Base-by-base conservation (phyloP, 2,329 filamentous ascomycete genomes). In the Pseudonectria foliicola region DNA sequence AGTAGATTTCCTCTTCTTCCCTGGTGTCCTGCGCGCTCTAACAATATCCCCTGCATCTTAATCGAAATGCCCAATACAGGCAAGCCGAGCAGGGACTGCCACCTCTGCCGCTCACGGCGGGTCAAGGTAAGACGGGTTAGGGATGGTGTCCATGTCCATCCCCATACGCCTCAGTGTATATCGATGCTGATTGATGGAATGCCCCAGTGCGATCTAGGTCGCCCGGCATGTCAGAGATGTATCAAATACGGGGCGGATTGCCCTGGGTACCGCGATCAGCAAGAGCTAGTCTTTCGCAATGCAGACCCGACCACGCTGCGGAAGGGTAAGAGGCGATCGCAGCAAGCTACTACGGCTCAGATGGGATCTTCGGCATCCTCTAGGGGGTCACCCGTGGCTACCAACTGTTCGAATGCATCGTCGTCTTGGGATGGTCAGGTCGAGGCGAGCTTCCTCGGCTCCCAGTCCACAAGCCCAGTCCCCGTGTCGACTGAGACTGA, bases 201-300 rank as follows among this genome's bases (percentile, higher is more conserved):
- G 11, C 13, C 16, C n/a, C 33, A 65, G 62, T 65, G 62, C 36
- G 62, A 65, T 39, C 59, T 66, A 12, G 54, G 32, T 12, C 57
- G 57, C n/a, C 62, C 62, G 4, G 50, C 50, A 6, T 65, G 62
- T 35, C 55, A 60, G 34, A 50, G 62, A 48, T 65, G 62, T 43
- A 50, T 55, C 50, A 65, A 64, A 38, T 65, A 65, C 40, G 62
- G 62, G 28, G 50, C 48, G 23, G 49, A 54, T 13, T 65, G 62
- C 13, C 62, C 62, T 1, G 62, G 62, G 3, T 65, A 65, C 35
- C 54, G 62, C 7, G 55, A 61, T 37, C 56, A 60, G 33, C 52
- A 62, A 16, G 61, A 61, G 29, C 55, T 65, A 24, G 56, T 64
- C 41, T 65, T 65, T 37, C 60, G 60, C 35, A 54, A 60, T 35